phyloP scores from a whole-genome alignment of 306 rosid genomes.

The Sicyos baderoa region DNA sequence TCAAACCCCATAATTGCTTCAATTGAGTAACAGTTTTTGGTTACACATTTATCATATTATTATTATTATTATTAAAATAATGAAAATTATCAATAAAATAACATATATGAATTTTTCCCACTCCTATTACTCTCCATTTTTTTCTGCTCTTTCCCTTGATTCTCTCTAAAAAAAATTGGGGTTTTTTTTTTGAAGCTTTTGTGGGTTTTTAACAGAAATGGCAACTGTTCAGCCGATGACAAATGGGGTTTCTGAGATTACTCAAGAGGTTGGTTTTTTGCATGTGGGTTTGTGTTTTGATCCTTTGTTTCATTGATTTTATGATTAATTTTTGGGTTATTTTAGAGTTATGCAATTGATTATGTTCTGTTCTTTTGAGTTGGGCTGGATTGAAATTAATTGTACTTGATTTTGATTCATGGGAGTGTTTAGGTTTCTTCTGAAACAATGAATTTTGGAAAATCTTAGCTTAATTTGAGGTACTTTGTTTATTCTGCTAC shows the following conservation, averaged over 20 bases:
- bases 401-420: conserved; percentile 1
- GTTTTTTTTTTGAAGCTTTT: background rate
- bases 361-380: background rate
- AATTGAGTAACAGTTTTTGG: background rate
- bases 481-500: background rate
- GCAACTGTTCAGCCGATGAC: background rate
- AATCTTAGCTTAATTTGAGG: conserved; percentile 1
- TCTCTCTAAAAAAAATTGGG: background rate
- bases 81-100: background rate
- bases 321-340: background rate
- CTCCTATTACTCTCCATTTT: background rate
- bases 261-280: conserved; percentile 11
- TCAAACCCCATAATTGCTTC: no score
- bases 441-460: background rate
- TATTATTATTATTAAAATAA: background rate
- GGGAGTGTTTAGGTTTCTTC: background rate
- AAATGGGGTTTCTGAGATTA: conserved; percentile 19
- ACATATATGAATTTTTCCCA: background rate
- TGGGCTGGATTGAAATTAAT: background rate
- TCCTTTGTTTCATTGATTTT: background rate
- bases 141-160: background rate
- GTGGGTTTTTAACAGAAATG: conserved; percentile 16
- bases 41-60: background rate
- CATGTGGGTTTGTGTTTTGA: conserved; percentile 3
- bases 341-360: background rate